Base-by-base conservation (phyloP, 345 rosid species). In the Rhodamnia rubescens region DNA sequence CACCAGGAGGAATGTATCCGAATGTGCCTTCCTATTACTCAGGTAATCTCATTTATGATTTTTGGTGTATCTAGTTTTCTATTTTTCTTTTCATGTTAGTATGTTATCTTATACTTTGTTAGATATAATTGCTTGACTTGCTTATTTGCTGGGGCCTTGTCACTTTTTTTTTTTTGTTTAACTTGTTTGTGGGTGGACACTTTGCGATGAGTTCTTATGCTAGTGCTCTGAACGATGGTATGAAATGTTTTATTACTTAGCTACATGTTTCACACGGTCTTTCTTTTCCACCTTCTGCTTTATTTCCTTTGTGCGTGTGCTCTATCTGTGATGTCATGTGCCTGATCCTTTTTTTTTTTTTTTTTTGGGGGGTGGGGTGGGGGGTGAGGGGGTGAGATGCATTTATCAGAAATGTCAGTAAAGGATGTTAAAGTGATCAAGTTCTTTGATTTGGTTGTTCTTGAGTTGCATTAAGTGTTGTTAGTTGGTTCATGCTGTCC, bases 1-100 rank as follows among this genome's bases (percentile, higher is more conserved):
- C 98, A 78, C 92, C 91, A 8, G 93, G 95, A 26, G 95, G 92
- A 84, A 91, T 92, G 94, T 95, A 95, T 83, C 93, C 93, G 4
- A 94, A 89, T 88, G 88, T 83, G 82, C 96, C 95, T 20, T 91
- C 95, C 53, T 92, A 94, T 87, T 92, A 89, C 90, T 95, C 93
- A 94, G 98, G 93, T 88, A 85, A 83, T 89, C 55, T 86, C 82
- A 83, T 86, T 44, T 18, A 54, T 20, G 83, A 40, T 22, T 20
- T 13, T 59, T 5, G 44, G 44, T 26, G 42, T 15, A 10, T 47
- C 11, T 59, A 42, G 40, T 27, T 29, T 12, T 27, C 29, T 50
- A 27, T n/a, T 84, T 61, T 84, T 42, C 29, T 44, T 84, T 15
- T 40, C 82, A 80, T 51, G 15, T 69, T 18, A 24, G 20, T 78